Evolutionary conservation across 2,329 filamentous ascomycete genomes (phyloP).

Genomic region (Blastomyces emzantsi): DNA sequence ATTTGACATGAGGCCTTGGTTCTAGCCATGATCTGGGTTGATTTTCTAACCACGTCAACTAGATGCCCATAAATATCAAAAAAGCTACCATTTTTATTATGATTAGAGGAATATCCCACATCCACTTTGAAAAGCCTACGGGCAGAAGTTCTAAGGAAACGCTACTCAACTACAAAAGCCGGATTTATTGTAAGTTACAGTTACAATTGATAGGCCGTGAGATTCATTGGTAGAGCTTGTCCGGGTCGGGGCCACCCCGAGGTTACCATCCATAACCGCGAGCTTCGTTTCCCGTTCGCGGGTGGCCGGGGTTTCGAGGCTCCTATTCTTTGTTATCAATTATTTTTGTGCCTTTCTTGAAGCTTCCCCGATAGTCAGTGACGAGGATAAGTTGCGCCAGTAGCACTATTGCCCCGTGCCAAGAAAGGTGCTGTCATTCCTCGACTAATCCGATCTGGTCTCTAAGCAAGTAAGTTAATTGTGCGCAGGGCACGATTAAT

Average conservation of each 20-base stretch:
- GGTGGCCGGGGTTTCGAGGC: neutral
- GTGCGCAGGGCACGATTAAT: too few species aligned
- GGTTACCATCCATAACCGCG: neutral
- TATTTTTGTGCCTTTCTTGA: neutral
- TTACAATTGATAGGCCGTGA: neutral
- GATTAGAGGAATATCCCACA: neutral
- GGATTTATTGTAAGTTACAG: neutral
- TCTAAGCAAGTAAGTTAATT: neutral
- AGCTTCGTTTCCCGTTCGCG: neutral
- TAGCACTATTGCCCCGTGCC: neutral
- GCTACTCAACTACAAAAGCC: neutral
- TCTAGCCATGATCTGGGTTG: too few species aligned
- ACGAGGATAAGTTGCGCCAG: neutral
- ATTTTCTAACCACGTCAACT: too few species aligned
- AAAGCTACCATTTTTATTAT: neutral
- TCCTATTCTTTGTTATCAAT: neutral
- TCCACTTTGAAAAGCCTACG: neutral
- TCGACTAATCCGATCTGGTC: neutral
- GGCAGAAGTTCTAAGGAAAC: neutral
- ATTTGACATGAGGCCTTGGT: too few species aligned
- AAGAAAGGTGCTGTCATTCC: neutral
- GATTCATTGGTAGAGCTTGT: neutral
- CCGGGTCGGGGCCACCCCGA: neutral
- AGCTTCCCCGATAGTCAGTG: neutral
- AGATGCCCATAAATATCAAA: neutral